Percentiles rank a stretch among this genome's conserved stretches.
phyloP scores from a whole-genome alignment of 768 basidiomycete genomes.

The Lactarius sanguifluus region DNA sequence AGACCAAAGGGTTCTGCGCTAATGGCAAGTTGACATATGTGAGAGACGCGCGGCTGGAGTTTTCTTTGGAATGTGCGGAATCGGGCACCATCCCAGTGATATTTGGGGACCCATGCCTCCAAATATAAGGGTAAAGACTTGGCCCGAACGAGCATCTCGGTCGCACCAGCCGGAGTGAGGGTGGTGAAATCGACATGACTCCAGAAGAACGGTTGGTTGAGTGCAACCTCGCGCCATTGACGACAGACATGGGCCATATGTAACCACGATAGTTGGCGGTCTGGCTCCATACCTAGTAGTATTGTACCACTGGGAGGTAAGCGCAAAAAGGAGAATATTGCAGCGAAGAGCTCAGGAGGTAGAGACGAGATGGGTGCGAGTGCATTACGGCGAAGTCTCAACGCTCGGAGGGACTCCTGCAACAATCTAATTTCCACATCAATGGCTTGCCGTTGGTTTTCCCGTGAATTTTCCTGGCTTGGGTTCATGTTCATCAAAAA shows the following conservation, averaged over 20 bases:
- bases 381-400: no score
- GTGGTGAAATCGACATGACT: background rate
- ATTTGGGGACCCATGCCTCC: background rate
- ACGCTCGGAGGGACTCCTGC: no score
- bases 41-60: background rate
- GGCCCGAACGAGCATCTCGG: background rate
- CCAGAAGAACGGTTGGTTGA: background rate
- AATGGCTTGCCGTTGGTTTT: background rate
- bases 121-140: background rate
- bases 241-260: background rate
- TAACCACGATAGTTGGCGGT: background rate
- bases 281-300: background rate
- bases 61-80: background rate
- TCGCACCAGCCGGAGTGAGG: background rate
- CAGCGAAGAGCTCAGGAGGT: background rate
- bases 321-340: background rate
- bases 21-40: background rate
- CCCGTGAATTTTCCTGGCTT: background rate
- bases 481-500: background rate
- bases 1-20: background rate
- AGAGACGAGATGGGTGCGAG: no score
- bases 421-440: background rate
- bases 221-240: background rate
- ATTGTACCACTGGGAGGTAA: no score
- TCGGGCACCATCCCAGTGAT: background rate